Percentiles rank a stretch among this genome's conserved stretches.
phyloP scores from a whole-genome alignment of 2,329 filamentous ascomycete genomes.

The Harringtonia lauricola region DNA sequence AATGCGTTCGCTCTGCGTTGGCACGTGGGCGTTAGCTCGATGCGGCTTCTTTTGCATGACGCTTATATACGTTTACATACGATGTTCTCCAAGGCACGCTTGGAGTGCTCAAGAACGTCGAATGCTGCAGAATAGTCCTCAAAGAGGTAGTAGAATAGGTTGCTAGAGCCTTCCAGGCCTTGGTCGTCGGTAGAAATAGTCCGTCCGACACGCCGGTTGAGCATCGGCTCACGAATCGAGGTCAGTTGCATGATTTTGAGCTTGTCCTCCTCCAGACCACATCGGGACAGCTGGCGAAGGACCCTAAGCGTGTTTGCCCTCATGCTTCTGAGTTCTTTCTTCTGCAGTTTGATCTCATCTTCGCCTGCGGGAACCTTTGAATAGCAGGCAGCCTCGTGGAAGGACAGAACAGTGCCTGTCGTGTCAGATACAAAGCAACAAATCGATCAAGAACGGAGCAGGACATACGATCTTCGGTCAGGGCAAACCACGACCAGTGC shows the following conservation, averaged over 20 bases:
- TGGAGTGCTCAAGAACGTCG: constrained; percentile 37
- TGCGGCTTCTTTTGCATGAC: background rate
- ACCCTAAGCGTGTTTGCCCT: constrained; percentile 27
- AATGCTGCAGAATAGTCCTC: constrained; percentile 54
- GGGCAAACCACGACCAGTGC: constrained; percentile 59
- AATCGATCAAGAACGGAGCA: background rate
- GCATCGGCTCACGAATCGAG: constrained; percentile 21
- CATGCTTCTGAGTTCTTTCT: constrained; percentile 22
- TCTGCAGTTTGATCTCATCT: constrained; percentile 13
- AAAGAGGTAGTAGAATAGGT: constrained; percentile 56
- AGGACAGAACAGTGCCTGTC: constrained; percentile 55
- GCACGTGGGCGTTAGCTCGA: background rate
- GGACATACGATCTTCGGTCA: constrained; percentile 50
- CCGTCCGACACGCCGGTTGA: background rate
- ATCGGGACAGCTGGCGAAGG: constrained; percentile 25
- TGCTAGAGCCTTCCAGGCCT: constrained; percentile 40
- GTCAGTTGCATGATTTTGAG: constrained; percentile 30
- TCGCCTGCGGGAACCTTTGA: constrained; percentile 14
- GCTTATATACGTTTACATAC: constrained; percentile 21
- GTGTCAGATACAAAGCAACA: constrained; percentile 8
- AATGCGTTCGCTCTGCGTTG: constrained; percentile 24
- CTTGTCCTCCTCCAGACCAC: constrained; percentile 25
- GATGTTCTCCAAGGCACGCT: constrained; percentile 34
- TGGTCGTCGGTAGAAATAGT: constrained; percentile 12
- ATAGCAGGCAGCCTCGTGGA: constrained; percentile 46